A percentile compares a stretch with the other conserved stretches of the same genome.
Evolutionary conservation across 345 rosid genomes (phyloP).

Genomic region (Schrenkiella parvula): DNA sequence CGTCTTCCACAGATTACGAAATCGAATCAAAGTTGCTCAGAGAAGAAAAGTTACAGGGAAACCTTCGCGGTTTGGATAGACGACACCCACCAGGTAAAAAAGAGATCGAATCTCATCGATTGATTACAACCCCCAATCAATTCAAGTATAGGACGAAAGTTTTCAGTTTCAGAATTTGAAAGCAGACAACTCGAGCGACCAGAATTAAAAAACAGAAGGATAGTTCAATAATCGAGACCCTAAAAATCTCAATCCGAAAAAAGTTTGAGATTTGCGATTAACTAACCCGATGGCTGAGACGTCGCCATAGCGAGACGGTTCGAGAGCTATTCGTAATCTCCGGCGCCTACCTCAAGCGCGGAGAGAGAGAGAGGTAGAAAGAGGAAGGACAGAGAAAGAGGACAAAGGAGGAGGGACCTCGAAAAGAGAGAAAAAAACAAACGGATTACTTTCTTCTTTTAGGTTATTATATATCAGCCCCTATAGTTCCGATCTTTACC

Average conservation of each 20-base stretch:
- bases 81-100: background rate
- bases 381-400: background rate
- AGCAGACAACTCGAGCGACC: background rate
- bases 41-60: background rate
- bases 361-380: background rate
- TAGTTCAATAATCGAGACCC: conserved; percentile 6
- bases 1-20: background rate
- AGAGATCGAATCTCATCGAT: background rate
- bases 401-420: conserved; percentile 33
- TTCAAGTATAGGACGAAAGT: background rate
- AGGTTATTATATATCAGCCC: conserved; percentile 24
- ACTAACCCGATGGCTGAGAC: conserved; percentile 48
- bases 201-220: background rate
- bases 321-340: conserved; percentile 24
- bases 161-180: background rate
- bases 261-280: background rate
- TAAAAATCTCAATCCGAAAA: background rate
- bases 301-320: conserved; percentile 38
- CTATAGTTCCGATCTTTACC: background rate
- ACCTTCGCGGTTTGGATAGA: background rate
- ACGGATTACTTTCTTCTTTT: conserved; percentile 30
- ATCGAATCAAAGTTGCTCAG: background rate
- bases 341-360: conserved; percentile 29
- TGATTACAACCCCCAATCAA: background rate
- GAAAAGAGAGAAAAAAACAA: conserved; percentile 27